phyloP scores from a whole-genome alignment of 2,329 filamentous ascomycete genomes.

The Trichophyton verrucosum region DNA sequence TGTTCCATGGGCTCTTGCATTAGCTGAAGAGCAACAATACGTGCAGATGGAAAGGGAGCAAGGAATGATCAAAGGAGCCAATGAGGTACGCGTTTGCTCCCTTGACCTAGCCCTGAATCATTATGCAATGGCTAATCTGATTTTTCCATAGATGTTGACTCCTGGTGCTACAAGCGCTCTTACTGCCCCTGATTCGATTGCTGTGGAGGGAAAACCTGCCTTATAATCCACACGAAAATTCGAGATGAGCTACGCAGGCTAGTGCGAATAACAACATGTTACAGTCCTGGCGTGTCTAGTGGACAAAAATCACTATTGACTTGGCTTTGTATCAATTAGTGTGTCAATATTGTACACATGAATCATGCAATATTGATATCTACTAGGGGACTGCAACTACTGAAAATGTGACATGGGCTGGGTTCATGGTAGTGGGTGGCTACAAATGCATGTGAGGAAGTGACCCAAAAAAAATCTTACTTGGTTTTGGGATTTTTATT shows the following conservation, averaged over 20 bases:
- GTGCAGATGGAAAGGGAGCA: slow-evolving; percentile 96
- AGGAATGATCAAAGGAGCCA: slow-evolving; percentile 84
- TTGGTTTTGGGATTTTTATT: neutral
- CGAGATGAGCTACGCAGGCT: neutral
- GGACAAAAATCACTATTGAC: neutral
- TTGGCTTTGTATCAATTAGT: neutral
- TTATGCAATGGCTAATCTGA: neutral
- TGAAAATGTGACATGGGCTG: neutral
- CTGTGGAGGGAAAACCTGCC: slow-evolving; percentile 18
- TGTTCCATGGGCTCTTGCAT: slow-evolving; percentile 85
- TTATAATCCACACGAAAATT: slow-evolving; percentile 17
- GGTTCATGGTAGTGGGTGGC: neutral
- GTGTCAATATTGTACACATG: neutral
- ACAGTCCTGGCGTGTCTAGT: neutral
- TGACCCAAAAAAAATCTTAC: neutral
- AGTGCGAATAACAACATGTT: neutral
- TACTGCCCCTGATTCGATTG: slow-evolving; percentile 10
- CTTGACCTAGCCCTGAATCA: no score
- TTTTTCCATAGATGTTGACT: slow-evolving; percentile 29
- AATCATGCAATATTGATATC: neutral
- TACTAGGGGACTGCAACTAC: neutral
- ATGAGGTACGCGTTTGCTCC: slow-evolving; percentile 47
- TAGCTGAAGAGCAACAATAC: slow-evolving; percentile 91
- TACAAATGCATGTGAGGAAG: neutral
- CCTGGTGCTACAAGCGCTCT: slow-evolving; percentile 22